These are phyloP conservation scores for Grosmannia huntii DNA, from an alignment of 2,329 filamentous ascomycete genomes.

Conservation along the genomic window DNA sequence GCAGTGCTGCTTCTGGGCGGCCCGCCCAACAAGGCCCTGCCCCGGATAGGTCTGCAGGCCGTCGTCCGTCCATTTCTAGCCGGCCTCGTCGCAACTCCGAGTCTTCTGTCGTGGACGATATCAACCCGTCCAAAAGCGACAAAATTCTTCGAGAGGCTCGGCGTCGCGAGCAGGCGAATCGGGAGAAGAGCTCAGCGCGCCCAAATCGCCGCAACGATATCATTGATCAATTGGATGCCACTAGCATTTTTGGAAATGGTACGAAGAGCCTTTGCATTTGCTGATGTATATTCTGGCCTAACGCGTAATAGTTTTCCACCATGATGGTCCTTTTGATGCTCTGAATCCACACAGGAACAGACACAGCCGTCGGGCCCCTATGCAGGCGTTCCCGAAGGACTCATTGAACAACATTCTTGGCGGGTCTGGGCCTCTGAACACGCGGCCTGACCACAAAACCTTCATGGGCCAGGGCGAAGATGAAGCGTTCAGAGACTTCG, in stretches of 20 bases:
- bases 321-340: constrained; percentile 94
- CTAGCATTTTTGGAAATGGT: constrained; percentile 86
- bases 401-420: constrained; percentile 88
- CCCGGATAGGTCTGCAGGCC: constrained; percentile 10
- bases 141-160: constrained; percentile 34
- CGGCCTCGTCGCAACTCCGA: constrained; percentile 66
- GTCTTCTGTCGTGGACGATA: constrained; percentile 50
- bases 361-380: constrained; percentile 70
- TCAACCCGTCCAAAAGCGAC: constrained; percentile 46
- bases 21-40: background rate
- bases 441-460: constrained; percentile 69
- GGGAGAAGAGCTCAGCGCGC: constrained; percentile 39
- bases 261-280: constrained; percentile 33
- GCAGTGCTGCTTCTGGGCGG: constrained; percentile 9
- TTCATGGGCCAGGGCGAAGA: constrained; percentile 69
- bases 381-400: constrained; percentile 90
- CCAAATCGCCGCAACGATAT: constrained; percentile 57
- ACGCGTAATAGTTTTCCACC: constrained; percentile 65
- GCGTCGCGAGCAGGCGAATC: constrained; percentile 39
- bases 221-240: constrained; percentile 94
- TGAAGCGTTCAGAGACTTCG: constrained; percentile 79
- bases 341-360: constrained; percentile 91
- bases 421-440: constrained; percentile 73
- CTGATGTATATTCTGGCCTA: constrained; percentile 4
- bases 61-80: constrained; percentile 21